Conservation (phyloP, 352 stramenopile genomes). For the Phytophthora macrochlamydospora region DNA sequence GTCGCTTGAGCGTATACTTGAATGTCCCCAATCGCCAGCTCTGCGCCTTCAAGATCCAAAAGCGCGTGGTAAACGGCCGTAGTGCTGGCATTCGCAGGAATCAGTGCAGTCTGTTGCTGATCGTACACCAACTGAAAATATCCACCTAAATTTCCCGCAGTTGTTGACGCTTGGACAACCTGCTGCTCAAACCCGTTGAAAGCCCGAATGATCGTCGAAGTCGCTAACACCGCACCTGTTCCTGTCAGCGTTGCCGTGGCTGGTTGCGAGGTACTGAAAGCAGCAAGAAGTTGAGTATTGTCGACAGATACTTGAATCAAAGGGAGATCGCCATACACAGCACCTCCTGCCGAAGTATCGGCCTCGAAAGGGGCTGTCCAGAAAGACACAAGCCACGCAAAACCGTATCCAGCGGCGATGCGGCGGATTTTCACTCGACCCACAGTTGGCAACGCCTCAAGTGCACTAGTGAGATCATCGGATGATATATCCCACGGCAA, state of each 20-base stretch:
- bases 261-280: slow-evolving; percentile 52
- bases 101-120: slow-evolving; percentile 70
- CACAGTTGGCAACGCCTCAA: slow-evolving; percentile 86
- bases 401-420: slow-evolving; percentile 72
- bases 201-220: slow-evolving; percentile 81
- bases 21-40: slow-evolving; percentile 36
- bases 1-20: slow-evolving; percentile 63
- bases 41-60: slow-evolving; percentile 42
- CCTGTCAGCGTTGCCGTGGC: slow-evolving; percentile 65
- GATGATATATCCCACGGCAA: slow-evolving; percentile 82
- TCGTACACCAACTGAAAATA: slow-evolving; percentile 89
- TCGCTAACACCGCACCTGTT: slow-evolving; percentile 74
- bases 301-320: slow-evolving; percentile 80
- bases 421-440: slow-evolving; percentile 81
- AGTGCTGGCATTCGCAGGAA: slow-evolving; percentile 77
- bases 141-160: slow-evolving; percentile 71
- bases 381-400: slow-evolving; percentile 86
- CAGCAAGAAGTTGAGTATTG: slow-evolving; percentile 54
- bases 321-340: slow-evolving; percentile 58
- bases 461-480: slow-evolving; percentile 71
- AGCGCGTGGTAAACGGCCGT: slow-evolving; percentile 58
- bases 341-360: slow-evolving; percentile 35
- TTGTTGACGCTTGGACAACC: slow-evolving; percentile 74
- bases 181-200: slow-evolving; percentile 95
- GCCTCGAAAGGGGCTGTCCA: slow-evolving; percentile 46